Conservation (phyloP, 2,329 filamentous ascomycete genomes). For the Achaetomium macrosporum region DNA sequence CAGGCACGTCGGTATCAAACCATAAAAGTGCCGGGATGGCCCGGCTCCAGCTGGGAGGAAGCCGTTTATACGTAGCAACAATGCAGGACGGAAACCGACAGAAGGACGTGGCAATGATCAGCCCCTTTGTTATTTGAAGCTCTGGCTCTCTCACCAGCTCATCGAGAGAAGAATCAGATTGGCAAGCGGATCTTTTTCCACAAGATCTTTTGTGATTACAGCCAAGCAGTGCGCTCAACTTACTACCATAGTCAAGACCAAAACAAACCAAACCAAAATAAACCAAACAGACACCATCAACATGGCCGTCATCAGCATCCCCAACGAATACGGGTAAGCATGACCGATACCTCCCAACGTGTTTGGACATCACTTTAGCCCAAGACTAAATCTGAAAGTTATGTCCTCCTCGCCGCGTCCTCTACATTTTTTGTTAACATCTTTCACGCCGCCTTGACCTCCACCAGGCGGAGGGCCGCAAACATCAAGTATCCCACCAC, state of each 20-base stretch:
- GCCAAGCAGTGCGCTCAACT: neutral
- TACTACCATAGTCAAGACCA: neutral
- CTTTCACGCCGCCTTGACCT: constrained; percentile 45
- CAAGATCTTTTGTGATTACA: neutral
- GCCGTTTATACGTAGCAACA: constrained; percentile 5
- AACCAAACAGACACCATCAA: constrained; percentile 20
- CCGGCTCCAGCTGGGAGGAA: neutral
- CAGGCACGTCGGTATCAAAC: too few species aligned
- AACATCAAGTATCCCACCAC: constrained; percentile 51
- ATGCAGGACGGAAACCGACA: constrained; percentile 1
- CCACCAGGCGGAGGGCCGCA: constrained; percentile 44
- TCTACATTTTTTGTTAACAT: constrained; percentile 54
- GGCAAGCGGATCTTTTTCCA: neutral
- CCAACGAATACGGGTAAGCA: constrained; percentile 47
- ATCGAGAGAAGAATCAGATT: neutral
- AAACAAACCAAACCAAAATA: neutral
- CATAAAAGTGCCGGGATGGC: too few species aligned
- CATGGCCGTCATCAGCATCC: constrained; percentile 42
- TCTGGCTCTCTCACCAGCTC: neutral
- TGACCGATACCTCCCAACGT: neutral
- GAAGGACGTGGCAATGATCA: constrained; percentile 11
- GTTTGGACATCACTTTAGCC: neutral
- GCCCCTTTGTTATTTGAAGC: constrained; percentile 4
- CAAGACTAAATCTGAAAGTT: constrained; percentile 38
- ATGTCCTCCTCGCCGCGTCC: constrained; percentile 53